phyloP scores from a whole-genome alignment of 352 stramenopile genomes.

The Elongisporangium undulatum region DNA sequence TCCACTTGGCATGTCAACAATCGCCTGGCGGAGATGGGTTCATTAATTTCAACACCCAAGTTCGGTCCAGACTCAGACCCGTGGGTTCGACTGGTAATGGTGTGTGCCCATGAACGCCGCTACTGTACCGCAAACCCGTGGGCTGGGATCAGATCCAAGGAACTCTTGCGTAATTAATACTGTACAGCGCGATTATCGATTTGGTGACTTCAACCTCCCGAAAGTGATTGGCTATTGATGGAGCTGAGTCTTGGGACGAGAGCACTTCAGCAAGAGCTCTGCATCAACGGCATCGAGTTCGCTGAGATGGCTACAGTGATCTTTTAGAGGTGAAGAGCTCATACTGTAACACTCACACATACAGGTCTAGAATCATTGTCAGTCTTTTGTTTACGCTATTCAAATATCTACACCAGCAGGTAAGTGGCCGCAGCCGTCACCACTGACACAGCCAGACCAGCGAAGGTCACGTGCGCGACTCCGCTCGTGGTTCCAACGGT shows the following conservation, averaged over 20 bases:
- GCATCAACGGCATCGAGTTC: no score
- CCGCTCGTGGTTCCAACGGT: neutral
- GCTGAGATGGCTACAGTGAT: no score
- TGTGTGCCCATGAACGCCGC: neutral
- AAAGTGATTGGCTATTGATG: neutral
- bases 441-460: neutral
- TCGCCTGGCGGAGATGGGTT: neutral
- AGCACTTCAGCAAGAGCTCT: no score
- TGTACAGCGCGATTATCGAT: neutral
- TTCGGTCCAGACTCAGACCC: neutral
- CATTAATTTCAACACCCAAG: neutral
- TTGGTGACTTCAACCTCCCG: neutral
- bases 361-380: no score
- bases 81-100: neutral
- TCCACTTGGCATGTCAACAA: neutral
- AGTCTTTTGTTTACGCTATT: neutral
- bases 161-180: neutral
- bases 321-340: no score
- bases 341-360: no score
- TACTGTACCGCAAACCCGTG: neutral
- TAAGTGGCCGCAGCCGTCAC: neutral
- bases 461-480: neutral
- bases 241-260: no score
- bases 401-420: neutral
- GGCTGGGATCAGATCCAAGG: neutral